A percentile compares a stretch with the other conserved stretches of the same genome.
Conservation (phyloP, 1,284 basidiomycete genomes). For the Leccinum griseonigrum region DNA sequence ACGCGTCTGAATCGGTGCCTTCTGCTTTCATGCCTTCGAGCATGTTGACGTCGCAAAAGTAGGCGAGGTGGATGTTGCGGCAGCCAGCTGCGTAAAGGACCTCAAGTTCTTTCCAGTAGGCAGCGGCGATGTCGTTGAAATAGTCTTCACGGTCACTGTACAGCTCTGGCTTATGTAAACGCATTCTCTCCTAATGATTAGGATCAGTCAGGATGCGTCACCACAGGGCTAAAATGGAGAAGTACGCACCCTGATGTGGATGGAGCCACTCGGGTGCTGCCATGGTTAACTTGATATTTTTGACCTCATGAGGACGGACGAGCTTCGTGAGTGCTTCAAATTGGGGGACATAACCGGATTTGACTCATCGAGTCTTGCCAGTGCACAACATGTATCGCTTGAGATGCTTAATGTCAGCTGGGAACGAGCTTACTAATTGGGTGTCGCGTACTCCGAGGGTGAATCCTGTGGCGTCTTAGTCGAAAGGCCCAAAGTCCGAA, state of each 20-base stretch:
- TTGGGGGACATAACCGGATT: background rate
- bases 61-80: constrained; percentile 60
- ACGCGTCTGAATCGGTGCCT: background rate
- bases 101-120: constrained; percentile 69
- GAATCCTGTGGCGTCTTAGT: constrained; percentile 39
- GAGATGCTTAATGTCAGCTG: constrained; percentile 48
- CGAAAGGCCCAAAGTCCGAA: background rate
- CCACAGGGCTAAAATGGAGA: background rate
- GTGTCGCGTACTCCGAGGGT: constrained; percentile 47
- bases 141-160: constrained; percentile 51
- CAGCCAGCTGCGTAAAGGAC: constrained; percentile 45
- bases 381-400: background rate
- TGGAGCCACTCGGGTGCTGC: background rate
- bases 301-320: constrained; percentile 51
- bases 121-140: constrained; percentile 68
- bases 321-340: background rate
- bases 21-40: background rate
- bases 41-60: constrained; percentile 54
- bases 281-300: background rate
- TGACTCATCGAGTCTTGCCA: background rate
- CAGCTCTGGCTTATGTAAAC: constrained; percentile 7
- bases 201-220: background rate
- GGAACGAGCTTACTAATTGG: constrained; percentile 44
- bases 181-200: constrained; percentile 21
- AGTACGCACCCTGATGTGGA: background rate